Evolutionary conservation across 768 basidiomycete genomes (phyloP), one percentile per base, ranked within the genome.

Genomic region (Lyophyllum shimeji): DNA sequence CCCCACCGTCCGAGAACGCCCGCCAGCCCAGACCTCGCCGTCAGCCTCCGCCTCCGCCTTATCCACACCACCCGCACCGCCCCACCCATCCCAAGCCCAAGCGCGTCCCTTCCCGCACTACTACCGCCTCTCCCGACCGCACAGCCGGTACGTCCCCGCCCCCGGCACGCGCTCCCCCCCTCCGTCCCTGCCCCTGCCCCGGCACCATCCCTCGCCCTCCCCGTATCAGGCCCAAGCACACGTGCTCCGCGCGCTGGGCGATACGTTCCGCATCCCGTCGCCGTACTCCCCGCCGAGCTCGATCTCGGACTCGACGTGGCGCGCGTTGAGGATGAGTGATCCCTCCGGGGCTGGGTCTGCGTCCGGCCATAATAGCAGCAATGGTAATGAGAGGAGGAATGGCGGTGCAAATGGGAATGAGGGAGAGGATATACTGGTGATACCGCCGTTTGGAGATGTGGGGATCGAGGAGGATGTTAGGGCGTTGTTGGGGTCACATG

Each of bases 381-480:
- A n/a, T n/a, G n/a, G n/a, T n/a, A n/a, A n/a, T n/a, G n/a, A n/a
- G n/a, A n/a, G n/a, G n/a, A n/a, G n/a, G n/a, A n/a, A n/a, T n/a
- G n/a, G n/a, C n/a, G n/a, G n/a, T n/a, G n/a, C n/a, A n/a, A 64
- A 49, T 52, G 70, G 62, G 46, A 69, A 76, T n/a, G 48, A 49
- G n/a, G 72, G 73, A n/a, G 79, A 79, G 8, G 79, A 81, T 46
- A 71, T 83, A 56, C 74, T 83, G n/a, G 73, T 82, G 21, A 79
- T 83, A 24, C 82, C 83, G 0, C 76, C 79, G 1, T 69, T 83
- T 18, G 84, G 84, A 18, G 82, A 86, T 60, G 75, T 68, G 25
- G 69, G 72, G 21, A 75, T 82, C 17, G 85, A 86, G 66, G 75
- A 77, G 63, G 81, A 84, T 57, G 79, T 86, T 34, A 78, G 82